Percentiles rank a stretch among this genome's conserved stretches.
Conservation (phyloP, 2,329 filamentous ascomycete species). For the Pseudogymnoascus pannorum region DNA sequence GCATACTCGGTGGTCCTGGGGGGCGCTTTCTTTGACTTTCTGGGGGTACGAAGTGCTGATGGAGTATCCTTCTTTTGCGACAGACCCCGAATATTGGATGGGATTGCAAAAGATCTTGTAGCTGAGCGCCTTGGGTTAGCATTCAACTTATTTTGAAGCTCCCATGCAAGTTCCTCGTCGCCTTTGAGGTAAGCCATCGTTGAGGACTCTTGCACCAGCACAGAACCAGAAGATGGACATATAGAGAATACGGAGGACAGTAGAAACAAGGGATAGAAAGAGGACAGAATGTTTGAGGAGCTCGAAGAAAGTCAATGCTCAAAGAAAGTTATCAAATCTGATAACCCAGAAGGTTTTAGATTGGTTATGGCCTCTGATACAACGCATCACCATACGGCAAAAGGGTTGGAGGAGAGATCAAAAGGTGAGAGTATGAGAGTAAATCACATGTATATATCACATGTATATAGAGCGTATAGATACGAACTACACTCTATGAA, state of each 20-base stretch:
- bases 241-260: not conserved
- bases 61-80: not conserved
- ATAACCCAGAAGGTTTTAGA: not conserved
- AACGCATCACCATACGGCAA: not conserved
- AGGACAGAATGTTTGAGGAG: not conserved
- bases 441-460: not conserved
- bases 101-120: not conserved
- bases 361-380: not conserved
- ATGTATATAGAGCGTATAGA: not conserved
- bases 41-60: not conserved
- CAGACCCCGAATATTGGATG: not conserved
- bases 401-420: not conserved
- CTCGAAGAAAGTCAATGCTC: not conserved
- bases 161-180: not conserved
- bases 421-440: not conserved
- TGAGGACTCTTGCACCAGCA: not conserved
- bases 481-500: not conserved
- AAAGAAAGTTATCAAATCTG: not conserved
- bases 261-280: not conserved
- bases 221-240: not conserved
- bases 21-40: not conserved
- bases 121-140: conserved; percentile 6
- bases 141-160: not conserved
- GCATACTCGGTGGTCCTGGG: not conserved
- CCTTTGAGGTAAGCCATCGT: not conserved